Evolutionary conservation across 2,329 filamentous ascomycete species (phyloP).

Genomic region (Parastagonospora avenae): DNA sequence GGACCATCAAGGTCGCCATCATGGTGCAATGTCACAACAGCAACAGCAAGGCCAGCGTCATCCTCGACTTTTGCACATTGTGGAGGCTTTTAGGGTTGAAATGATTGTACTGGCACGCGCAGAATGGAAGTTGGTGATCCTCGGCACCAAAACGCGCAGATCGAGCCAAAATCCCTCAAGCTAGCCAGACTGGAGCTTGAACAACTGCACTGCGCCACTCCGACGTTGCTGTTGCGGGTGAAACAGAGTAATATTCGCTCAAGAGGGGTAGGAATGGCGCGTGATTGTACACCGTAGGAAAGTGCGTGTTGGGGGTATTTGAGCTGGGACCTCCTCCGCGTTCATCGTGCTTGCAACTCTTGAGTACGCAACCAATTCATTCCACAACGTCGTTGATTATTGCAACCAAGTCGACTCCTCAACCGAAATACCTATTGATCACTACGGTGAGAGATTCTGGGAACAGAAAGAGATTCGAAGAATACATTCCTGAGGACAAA

Average conservation of each 20-base stretch:
- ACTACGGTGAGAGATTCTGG: too few species aligned
- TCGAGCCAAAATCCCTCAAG: conserved; percentile 7
- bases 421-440: too few species aligned
- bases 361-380: too few species aligned
- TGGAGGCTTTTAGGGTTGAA: neutral
- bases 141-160: neutral
- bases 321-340: too few species aligned
- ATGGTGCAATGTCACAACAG: neutral
- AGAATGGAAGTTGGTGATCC: neutral
- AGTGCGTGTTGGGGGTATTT: too few species aligned
- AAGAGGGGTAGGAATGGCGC: conserved; percentile 12
- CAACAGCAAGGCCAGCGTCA: neutral
- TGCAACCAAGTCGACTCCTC: too few species aligned
- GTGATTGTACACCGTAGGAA: conserved; percentile 7
- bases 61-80: neutral
- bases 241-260: conserved; percentile 5
- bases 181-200: neutral
- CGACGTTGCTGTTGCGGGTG: neutral
- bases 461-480: too few species aligned
- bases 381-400: too few species aligned
- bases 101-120: neutral
- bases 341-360: too few species aligned
- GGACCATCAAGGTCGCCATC: conserved; percentile 12
- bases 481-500: too few species aligned
- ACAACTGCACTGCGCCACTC: conserved; percentile 4